Evolutionary conservation across 129 eudicot species (phyloP), one percentile per base, ranked within the genome.

Genomic region (Calendula officinalis): DNA sequence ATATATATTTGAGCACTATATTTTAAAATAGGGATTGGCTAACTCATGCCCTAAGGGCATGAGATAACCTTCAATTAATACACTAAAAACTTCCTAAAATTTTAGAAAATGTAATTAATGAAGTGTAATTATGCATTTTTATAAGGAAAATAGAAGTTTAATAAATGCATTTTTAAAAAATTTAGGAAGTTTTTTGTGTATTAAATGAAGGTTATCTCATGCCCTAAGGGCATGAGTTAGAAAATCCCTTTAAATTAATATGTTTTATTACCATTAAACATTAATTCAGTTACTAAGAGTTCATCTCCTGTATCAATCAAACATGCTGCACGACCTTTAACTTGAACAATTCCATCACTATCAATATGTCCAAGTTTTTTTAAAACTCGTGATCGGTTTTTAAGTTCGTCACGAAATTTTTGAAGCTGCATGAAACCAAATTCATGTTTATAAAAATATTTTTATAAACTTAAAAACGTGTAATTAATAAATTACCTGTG

Each of bases 251-350:
- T n/a, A n/a, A 56, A 38, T 6, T 44, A 16, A 22, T 7, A 44
- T 37, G 47, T 62, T 33, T 39, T 57, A 41, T 81, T 56, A 94
- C 99, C 97, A 74, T 94, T 94, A 56, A 94, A 94, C 99, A 94
- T 88, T 71, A 94, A 63, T 60, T 94, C 99, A 17, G 99, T 94
- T 66, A 88, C 99, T 56, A 89, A 86, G n/a, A 94, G 95, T 75
- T 94, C 97, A 74, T 94, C 99, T 77, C 99, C 99, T 11, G 99
- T 94, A 65, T 94, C 99, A 47, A 94, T 86, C 66, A 85, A 78
- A 64, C 95, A 80, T 46, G 99, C 99, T 32, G 99, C 99, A 54
- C 97, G 84, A 15, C 99, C 99, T 69, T 94, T 94, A 71, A 94
- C 79, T 86, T 83, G 92, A 55, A 94, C 97, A 63, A 94, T 87